Base-by-base conservation (phyloP, 2,329 filamentous ascomycete species). In the Xylariaceae sp. region DNA sequence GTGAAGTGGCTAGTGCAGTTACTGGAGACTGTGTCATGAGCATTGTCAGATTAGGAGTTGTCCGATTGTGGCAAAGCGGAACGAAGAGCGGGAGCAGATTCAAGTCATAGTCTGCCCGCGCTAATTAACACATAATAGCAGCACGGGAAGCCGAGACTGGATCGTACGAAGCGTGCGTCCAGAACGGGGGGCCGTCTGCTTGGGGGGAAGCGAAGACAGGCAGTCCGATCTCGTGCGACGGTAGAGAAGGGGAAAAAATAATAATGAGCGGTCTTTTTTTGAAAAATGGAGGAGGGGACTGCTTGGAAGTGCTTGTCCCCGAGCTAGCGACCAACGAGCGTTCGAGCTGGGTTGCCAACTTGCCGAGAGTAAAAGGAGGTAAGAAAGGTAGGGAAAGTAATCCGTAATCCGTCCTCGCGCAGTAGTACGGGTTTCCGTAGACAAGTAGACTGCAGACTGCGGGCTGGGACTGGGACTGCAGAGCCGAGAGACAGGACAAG, bases 1-100 rank as follows among this genome's bases (percentile, higher is more conserved):
- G 77, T 72, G 72, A 72, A 69, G 77, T 76, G 71, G 70, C 71
- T 70, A 76, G 69, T 76, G 76, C 75, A 73, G 75, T 73, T 69
- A 76, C 73, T 71, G 75, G 73, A 62, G 74, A 73, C 74, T 77
- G 76, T 71, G 78, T 80, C 79, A 82, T 81, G 68, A 82, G 79
- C 80, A 82, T 82, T 70, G 76, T 80, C 76, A 75, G 68, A 63
- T 71, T 64, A 64, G 60, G 65, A 65, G 63, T 63, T 67, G 56
- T 45, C 64, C 59, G 59, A 64, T 58, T 56, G 60, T 63, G 50
- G 57, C 56, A 56, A 66, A 44, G 51, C 35, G 45, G 34, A 60
- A 63, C 58, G 56, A 60, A 61, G 62, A 57, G 55, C n/a, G 54
- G 56, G 57, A 62, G 60, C 55, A 59, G 59, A 62, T 65, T 68